Base-by-base conservation (phyloP, 177 flowering plant genomes). In the Vitis hybrid region DNA sequence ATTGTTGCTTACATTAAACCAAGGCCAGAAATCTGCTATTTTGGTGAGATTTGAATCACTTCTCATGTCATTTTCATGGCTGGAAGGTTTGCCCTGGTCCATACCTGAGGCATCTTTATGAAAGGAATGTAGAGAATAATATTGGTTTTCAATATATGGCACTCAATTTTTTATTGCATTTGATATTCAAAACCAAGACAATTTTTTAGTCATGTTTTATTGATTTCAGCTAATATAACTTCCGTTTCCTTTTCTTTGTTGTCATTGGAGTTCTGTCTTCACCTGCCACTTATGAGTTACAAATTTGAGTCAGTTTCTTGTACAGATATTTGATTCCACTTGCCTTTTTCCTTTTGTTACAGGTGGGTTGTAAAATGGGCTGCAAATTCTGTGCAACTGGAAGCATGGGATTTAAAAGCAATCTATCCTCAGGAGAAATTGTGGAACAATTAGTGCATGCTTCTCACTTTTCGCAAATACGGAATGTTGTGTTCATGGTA, bases 311-410 rank as follows among this genome's bases (percentile, higher is more conserved):
- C 45, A 39, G 5, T 39, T 39, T 39, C 45, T 39, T 39, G 45
- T 39, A 7, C 8, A 1, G 45, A 39, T 39, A 19, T 4, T 64
- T 48, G 31, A 14, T n/a, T 18, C 16, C n/a, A 29, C 51, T 50
- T n/a, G 29, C 11, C 51, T 18, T 60, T 18, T 29, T 18, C 31
- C 22, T 70, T 66, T 16, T 50, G 22, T 67, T 68, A n/a, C 69
- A 93, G 99, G 99, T 93, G 64, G 99, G 99, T n/a, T 95, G 99
- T 78, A 95, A 93, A 76, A 95, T 95, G 99, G 97, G 94, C 13
- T 95, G 99, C 88, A 95, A 74, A 57, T 95, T 95, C 72, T 95
- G 99, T 85, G 99, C 99, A 19, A 95, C 98, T 56, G 99, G 98
- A 67, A 93, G 82, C 76, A 95, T 95, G 99, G 99, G 98, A 29